Percentiles rank a stretch among this genome's conserved stretches.
Evolutionary conservation across 148 eudicot genomes (phyloP).

Genomic region (Cornus suecica): DNA sequence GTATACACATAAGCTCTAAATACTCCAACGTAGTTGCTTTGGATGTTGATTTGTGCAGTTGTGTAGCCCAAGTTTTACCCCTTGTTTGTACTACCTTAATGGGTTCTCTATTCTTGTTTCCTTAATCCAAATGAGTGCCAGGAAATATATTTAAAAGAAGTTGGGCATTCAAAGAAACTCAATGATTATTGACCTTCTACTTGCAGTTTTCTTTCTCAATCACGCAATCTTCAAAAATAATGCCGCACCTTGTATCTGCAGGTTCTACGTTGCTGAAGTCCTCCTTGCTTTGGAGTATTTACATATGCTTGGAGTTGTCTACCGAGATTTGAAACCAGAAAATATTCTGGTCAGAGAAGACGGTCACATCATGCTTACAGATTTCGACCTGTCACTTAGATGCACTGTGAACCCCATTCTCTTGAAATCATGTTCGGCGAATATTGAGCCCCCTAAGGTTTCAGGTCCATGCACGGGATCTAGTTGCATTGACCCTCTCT

Average conservation of each 20-base stretch:
- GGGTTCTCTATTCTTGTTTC: neutral
- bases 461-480: constrained; percentile 68
- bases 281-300: constrained; percentile 87
- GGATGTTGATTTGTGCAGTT: neutral
- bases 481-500: constrained; percentile 75
- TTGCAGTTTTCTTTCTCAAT: neutral
- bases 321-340: constrained; percentile 88
- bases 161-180: neutral
- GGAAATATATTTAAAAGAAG: neutral
- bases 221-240: neutral
- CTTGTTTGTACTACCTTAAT: no score
- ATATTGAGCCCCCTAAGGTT: constrained; percentile 42
- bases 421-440: neutral
- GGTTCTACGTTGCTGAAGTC: constrained; percentile 88
- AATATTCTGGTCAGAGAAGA: constrained; percentile 88
- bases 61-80: neutral
- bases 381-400: constrained; percentile 85
- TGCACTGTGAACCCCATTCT: constrained; percentile 82
- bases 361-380: constrained; percentile 94
- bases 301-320: constrained; percentile 92
- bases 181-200: neutral
- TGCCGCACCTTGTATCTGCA: constrained; percentile 25
- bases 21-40: neutral
- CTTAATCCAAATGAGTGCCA: neutral
- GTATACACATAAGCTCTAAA: neutral